Evolutionary conservation across 768 basidiomycete species (phyloP), one percentile per base, ranked within the genome.

Genomic region (Kwoniella bestiolae): DNA sequence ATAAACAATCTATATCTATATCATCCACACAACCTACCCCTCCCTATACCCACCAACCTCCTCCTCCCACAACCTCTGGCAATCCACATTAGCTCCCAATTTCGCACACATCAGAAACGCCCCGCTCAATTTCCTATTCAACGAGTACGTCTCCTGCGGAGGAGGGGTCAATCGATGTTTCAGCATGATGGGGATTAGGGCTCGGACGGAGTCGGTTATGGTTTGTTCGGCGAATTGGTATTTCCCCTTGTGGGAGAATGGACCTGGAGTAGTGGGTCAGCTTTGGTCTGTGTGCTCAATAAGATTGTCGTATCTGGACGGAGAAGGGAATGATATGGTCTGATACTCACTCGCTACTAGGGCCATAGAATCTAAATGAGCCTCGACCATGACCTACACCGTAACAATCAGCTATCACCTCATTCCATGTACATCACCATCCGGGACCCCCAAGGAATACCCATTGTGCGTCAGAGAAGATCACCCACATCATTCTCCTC

Each of bases 71-170:
- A 97, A 78, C 25, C 75, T 82, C 76, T 84, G 85, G 58, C 91
- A 89, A 76, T 93, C 86, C 14, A 97, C 86, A 0, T 82, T 85
- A 8, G 91, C 91, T 28, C 85, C 85, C 25, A 98, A 82, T 57
- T 90, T 85, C 11, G 83, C 81, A 63, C 83, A 84, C 50, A 84
- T 75, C 31, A 84, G 68, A 73, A 83, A 84, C 4, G 82, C 81
- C 4, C 83, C 83, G 46, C 80, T 82, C 26, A 84, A 66, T 62
- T 83, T 84, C 35, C 93, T 83, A 79, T 99, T 98, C 59, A 97
- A 82, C 79, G 91, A 92, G 80, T 97, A 97, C 1, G 95, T 97
- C 82, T 98, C 94, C 63, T 87, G 83, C 0, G 95, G 95, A 2
- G 95, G 95, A 0, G 95, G 95, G 0, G 92, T 94, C 29, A 96